A percentile compares a stretch with the other conserved stretches of the same genome.
Evolutionary conservation across 2,329 filamentous ascomycete species (phyloP).

Genomic region (Lachnellula hyalina): DNA sequence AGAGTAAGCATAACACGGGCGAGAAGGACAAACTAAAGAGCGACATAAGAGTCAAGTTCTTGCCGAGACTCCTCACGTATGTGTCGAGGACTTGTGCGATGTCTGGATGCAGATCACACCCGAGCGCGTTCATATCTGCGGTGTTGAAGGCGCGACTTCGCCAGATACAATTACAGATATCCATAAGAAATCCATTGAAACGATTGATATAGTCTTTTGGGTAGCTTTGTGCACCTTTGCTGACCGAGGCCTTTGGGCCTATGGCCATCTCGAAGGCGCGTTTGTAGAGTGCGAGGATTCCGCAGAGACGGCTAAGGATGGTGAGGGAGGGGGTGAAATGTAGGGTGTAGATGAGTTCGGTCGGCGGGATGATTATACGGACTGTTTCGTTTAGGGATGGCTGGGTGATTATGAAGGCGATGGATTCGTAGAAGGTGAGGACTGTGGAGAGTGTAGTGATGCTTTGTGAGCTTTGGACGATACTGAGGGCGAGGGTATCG

Average conservation of each 20-base stretch:
- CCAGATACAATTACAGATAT: constrained; percentile 81
- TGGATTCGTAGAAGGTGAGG: constrained; percentile 64
- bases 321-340: constrained; percentile 60
- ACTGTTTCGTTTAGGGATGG: constrained; percentile 47
- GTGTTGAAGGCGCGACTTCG: constrained; percentile 64
- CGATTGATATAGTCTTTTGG: constrained; percentile 56
- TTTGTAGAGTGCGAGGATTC: constrained; percentile 68
- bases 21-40: constrained; percentile 57
- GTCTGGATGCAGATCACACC: constrained; percentile 43
- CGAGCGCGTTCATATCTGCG: constrained; percentile 55
- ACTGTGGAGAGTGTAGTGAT: constrained; percentile 48
- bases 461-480: constrained; percentile 49
- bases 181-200: constrained; percentile 83
- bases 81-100: constrained; percentile 41
- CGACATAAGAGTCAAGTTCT: constrained; percentile 40
- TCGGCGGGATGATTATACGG: constrained; percentile 63
- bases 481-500: constrained; percentile 52
- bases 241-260: constrained; percentile 33
- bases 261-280: constrained; percentile 64
- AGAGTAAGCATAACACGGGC: constrained; percentile 50
- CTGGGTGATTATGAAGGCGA: constrained; percentile 51
- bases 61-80: constrained; percentile 47
- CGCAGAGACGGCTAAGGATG: constrained; percentile 63
- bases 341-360: constrained; percentile 64
- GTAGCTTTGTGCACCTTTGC: constrained; percentile 37